Conservation (phyloP, 2,329 filamentous ascomycete genomes). For the Exophiala sp. region DNA sequence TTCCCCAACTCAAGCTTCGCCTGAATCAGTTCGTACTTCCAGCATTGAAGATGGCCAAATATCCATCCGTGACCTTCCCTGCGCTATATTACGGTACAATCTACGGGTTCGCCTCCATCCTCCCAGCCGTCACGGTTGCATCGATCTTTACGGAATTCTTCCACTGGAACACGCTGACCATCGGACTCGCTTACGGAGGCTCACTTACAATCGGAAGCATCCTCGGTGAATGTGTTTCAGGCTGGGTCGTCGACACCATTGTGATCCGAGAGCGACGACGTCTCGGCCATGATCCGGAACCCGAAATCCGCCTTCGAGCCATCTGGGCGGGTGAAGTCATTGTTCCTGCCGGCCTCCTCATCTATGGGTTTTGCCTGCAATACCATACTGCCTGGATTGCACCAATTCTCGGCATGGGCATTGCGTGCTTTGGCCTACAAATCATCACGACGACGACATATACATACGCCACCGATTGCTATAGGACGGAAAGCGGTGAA, state of each 20-base stretch:
- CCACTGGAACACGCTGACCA: constrained; percentile 32
- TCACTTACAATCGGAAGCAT: constrained; percentile 30
- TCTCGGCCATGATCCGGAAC: constrained; percentile 25
- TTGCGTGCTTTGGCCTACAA: constrained; percentile 31
- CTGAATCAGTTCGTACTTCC: constrained; percentile 29
- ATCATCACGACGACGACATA: constrained; percentile 30
- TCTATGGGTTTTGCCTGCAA: constrained; percentile 33
- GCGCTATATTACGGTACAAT: constrained; percentile 33
- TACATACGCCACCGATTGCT: constrained; percentile 30
- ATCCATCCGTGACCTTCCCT: constrained; percentile 34
- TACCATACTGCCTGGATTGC: constrained; percentile 31
- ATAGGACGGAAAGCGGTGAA: constrained; percentile 26
- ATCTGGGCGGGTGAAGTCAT: constrained; percentile 31
- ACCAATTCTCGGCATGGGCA: constrained; percentile 29
- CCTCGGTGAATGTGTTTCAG: constrained; percentile 28
- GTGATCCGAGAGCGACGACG: constrained; percentile 21
- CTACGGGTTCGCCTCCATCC: constrained; percentile 34
- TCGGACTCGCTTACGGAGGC: constrained; percentile 33
- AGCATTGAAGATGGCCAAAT: constrained; percentile 31
- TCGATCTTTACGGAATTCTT: constrained; percentile 32
- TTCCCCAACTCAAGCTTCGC: constrained; percentile 16
- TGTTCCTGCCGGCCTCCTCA: constrained; percentile 31
- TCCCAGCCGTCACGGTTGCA: constrained; percentile 34
- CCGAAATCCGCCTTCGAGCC: constrained; percentile 30
- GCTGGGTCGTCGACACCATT: constrained; percentile 28